Evolutionary conservation across 1,284 basidiomycete genomes (phyloP), one percentile per base, ranked within the genome.

Genomic region (Veloporphyrellus conicus): DNA sequence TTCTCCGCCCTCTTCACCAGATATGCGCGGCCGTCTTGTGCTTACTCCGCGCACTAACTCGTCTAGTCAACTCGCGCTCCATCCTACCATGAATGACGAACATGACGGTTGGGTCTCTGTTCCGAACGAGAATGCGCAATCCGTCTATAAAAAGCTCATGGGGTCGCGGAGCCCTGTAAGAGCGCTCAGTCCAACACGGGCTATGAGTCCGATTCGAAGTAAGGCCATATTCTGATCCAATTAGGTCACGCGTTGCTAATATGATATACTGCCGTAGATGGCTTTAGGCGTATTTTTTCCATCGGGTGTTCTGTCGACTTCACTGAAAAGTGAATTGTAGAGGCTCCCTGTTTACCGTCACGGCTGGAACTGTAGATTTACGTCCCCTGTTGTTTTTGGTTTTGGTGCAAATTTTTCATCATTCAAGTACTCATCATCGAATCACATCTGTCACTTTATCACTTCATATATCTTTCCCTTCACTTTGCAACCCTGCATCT

Each of bases 171-270:
- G 54, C 27, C 52, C 61, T 3, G 40, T 42, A 2, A 64, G 66
- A 31, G 68, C 71, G 19, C 45, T 66, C 29, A 66, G 60, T 49
- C 60, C 60, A 29, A 34, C 49, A 1, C 54, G 59, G n/a, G 66
- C 65, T 20, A 48, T 66, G 51, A 68, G 62, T 23, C 63, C 63
- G 25, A 62, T 64, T 31, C 62, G 63, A 54, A 45, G 66, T 62
- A 53, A 55, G 61, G 15, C n/a, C 18, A 25, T 31, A 27, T 35
- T 49, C 10, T n/a, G n/a, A 47, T 25, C 18, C 10, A 7, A 4
- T 31, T 8, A 23, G 22, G n/a, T 29, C 19, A 11, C 22, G 18
- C 35, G 8, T 36, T 43, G 11, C 43, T 65, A n/a, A 61, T n/a
- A n/a, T 31, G 38, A 45, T 35, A n/a, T 32, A 7, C 41, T 33